phyloP scores from a whole-genome alignment of 306 rosid genomes.

The Fragaria nilgerrensis region DNA sequence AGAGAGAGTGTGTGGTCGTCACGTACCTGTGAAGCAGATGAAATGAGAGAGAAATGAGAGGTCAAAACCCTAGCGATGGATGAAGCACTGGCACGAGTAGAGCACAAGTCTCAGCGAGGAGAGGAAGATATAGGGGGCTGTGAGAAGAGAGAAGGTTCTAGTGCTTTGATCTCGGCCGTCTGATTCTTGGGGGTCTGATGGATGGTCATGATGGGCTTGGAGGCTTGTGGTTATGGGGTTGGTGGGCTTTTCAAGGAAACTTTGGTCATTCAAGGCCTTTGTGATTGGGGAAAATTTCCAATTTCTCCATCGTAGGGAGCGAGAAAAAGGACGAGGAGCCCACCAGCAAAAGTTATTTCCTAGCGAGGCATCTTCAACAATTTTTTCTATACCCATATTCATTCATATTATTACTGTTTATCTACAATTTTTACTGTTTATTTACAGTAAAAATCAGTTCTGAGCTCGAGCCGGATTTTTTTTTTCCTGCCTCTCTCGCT shows the following conservation, averaged over 20 bases:
- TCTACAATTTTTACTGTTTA: too few species aligned
- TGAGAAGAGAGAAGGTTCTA: slow-evolving; percentile 32
- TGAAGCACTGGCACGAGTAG: slow-evolving; percentile 26
- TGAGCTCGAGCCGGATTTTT: too few species aligned
- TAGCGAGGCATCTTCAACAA: too few species aligned
- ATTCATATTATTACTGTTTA: too few species aligned
- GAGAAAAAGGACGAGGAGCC: not conserved
- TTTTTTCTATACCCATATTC: too few species aligned
- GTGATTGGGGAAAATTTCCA: slow-evolving; percentile 6
- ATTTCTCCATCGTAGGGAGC: not conserved
- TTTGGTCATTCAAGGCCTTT: not conserved
- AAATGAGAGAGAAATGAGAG: not conserved
- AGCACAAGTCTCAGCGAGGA: slow-evolving; percentile 12
- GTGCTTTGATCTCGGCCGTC: slow-evolving; percentile 29
- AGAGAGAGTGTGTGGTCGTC: not conserved
- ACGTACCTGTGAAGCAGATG: slow-evolving; percentile 25
- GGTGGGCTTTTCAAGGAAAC: not conserved
- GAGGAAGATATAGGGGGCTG: not conserved
- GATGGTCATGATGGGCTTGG: slow-evolving; percentile 24
- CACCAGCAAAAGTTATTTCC: not conserved
- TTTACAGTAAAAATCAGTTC: too few species aligned
- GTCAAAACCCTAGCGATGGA: slow-evolving; percentile 11
- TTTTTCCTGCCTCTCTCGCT: too few species aligned
- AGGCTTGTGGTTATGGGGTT: not conserved
- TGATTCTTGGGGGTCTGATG: slow-evolving; percentile 2